Conservation (phyloP, 2,329 filamentous ascomycete species). For the Hymenoscyphus infarciens region DNA sequence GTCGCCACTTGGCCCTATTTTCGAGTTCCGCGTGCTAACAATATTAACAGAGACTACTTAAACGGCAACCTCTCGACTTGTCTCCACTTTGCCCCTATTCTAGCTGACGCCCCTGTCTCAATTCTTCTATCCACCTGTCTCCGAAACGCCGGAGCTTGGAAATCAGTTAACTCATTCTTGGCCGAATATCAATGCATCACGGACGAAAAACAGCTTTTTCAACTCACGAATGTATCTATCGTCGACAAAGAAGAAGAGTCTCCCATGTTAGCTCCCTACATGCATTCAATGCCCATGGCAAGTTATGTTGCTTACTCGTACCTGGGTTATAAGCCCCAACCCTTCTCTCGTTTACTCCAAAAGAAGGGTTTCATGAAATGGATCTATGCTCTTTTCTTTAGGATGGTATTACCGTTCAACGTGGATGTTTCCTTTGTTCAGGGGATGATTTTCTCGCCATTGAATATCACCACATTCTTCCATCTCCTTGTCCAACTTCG, state of each 20-base stretch:
- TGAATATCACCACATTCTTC: constrained; percentile 15
- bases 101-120: constrained; percentile 4
- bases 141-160: constrained; percentile 10
- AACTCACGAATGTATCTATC: constrained; percentile 10
- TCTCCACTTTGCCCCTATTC: constrained; percentile 14
- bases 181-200: constrained; percentile 20
- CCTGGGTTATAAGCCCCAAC: not conserved
- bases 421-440: not conserved
- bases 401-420: constrained; percentile 13
- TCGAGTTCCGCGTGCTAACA: not conserved
- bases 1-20: not conserved
- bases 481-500: constrained; percentile 15
- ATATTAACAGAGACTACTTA: constrained; percentile 10
- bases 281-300: constrained; percentile 6
- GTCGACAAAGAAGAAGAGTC: not conserved
- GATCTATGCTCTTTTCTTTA: constrained; percentile 20
- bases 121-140: constrained; percentile 14
- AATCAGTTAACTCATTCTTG: constrained; percentile 9
- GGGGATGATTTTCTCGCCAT: constrained; percentile 8
- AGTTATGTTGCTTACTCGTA: constrained; percentile 10
- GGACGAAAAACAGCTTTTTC: constrained; percentile 5
- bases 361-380: constrained; percentile 15
- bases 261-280: not conserved
- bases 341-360: constrained; percentile 9
- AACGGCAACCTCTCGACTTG: constrained; percentile 17